phyloP scores from a whole-genome alignment of 1,139 yeast species.

The Pichia sp. region DNA sequence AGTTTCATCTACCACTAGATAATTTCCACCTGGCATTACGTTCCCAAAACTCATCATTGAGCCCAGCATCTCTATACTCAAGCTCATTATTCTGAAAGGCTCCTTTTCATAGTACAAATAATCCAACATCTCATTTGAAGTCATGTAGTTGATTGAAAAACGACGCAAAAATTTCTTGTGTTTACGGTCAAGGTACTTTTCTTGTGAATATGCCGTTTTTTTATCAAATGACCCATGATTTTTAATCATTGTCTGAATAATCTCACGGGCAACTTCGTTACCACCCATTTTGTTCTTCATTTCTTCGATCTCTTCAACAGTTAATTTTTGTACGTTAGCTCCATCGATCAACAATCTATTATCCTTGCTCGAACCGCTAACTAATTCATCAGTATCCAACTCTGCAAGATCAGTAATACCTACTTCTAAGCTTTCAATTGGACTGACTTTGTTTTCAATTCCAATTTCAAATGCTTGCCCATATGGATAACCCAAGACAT shows the following conservation, averaged over 20 bases:
- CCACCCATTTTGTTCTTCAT: conserved; percentile 66
- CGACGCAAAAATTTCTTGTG: conserved; percentile 85
- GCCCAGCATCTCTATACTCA: conserved; percentile 82
- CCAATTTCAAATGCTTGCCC: conserved; percentile 88
- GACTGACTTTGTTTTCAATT: conserved; percentile 50
- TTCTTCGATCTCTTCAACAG: conserved; percentile 72
- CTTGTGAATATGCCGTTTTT: conserved; percentile 86
- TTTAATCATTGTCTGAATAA: conserved; percentile 75
- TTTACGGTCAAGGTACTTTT: conserved; percentile 84
- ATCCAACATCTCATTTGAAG: conserved; percentile 71
- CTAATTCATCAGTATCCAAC: conserved; percentile 24
- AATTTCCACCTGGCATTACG: conserved; percentile 83
- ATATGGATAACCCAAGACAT: conserved; percentile 72
- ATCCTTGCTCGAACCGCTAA: conserved; percentile 39
- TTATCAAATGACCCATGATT: conserved; percentile 85
- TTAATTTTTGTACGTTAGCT: conserved; percentile 73
- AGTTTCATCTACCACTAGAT: conserved; percentile 84
- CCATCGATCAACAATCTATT: conserved; percentile 70
- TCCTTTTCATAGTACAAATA: conserved; percentile 69
- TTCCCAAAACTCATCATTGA: conserved; percentile 72
- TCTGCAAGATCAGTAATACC: conserved; percentile 22
- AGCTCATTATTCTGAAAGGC: conserved; percentile 63
- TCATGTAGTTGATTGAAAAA: conserved; percentile 75
- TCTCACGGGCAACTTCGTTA: conserved; percentile 66
- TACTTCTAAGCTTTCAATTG: conserved; percentile 38